Evolutionary conservation across 1,139 yeast genomes (phyloP), one percentile per base, ranked within the genome.

Genomic region (Candida buenavistaensis): DNA sequence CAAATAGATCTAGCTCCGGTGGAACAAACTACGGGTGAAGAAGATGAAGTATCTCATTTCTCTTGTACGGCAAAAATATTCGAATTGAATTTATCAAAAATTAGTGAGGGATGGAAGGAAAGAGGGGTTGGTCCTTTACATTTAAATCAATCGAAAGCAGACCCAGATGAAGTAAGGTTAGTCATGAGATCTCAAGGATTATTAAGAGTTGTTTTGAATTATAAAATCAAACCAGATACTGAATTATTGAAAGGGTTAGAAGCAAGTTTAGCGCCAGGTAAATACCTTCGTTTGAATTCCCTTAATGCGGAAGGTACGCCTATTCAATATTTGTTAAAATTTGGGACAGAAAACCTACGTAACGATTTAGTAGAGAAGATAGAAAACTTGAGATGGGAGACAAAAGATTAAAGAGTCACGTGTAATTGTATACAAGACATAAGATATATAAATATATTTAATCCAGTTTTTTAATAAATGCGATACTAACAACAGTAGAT

Each of bases 121-220:
- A 77, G 95, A 50, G 99, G 98, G 12, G 72, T 84, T 26, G 99
- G 99, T 1, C 75, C 80, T 4, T 63, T 94, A 12, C 96, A 87
- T 57, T 75, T 94, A 25, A 92, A 92, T 57, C 75, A 75, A 41
- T 61, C 69, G n/a, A 51, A 55, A 15, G 50, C 50, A 3, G 63
- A 64, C 30, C 53, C 61, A 4, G 45, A 48, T 15, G 53, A 59
- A 33, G 59, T 62, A 34, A 54, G 97, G 47, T 57, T 92, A 17
- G 84, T 92, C 4, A 90, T 94, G 97, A 78, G 99, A 55, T 82
- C 96, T 3, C 87, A 85, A 44, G 96, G 96, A 2, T 75, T 88
- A 22, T 70, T 88, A 43, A 78, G 90, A 45, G 94, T 92, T 16
- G 80, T 92, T 21, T 67, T 94, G 46, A 94, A 94, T 58, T 64